phyloP scores from a whole-genome alignment of 345 rosid species.

The Syzygium aromaticum region DNA sequence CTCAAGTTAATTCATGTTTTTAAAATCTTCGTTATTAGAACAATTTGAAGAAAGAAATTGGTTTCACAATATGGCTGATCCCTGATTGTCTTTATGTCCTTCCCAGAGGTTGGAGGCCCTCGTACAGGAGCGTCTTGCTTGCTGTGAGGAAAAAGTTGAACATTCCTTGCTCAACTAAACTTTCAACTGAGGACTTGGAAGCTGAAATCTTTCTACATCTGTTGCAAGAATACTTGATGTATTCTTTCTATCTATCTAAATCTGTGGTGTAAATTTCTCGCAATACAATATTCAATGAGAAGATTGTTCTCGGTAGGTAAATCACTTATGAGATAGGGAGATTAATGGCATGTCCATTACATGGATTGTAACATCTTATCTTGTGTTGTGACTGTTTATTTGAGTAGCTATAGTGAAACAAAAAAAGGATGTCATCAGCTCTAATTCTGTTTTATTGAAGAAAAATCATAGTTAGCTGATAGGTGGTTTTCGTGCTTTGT shows the following conservation, averaged over 20 bases:
- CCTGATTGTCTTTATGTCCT: neutral
- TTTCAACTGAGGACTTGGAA: constrained; percentile 76
- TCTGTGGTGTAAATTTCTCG: neutral
- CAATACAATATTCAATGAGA: neutral
- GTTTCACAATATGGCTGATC: neutral
- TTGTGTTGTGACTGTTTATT: neutral
- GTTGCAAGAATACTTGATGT: constrained; percentile 60
- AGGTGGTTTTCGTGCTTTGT: neutral
- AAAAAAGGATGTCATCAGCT: neutral
- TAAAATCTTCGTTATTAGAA: neutral
- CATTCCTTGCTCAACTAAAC: constrained; percentile 73
- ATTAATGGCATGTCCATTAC: neutral
- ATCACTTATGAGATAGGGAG: neutral
- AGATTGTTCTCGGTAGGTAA: neutral
- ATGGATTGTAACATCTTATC: neutral
- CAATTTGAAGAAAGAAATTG: neutral
- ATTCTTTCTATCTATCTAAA: neutral
- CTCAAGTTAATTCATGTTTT: neutral
- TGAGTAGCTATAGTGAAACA: neutral
- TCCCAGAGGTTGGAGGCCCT: constrained; percentile 86
- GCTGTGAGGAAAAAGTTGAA: constrained; percentile 55
- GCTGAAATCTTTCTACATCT: constrained; percentile 83
- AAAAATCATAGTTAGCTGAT: neutral
- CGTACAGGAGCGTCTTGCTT: constrained; percentile 72
- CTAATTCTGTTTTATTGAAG: neutral